Percentiles rank a stretch among this genome's conserved stretches.
phyloP scores from a whole-genome alignment of 2,329 filamentous ascomycete genomes.

The Fusarium musae region DNA sequence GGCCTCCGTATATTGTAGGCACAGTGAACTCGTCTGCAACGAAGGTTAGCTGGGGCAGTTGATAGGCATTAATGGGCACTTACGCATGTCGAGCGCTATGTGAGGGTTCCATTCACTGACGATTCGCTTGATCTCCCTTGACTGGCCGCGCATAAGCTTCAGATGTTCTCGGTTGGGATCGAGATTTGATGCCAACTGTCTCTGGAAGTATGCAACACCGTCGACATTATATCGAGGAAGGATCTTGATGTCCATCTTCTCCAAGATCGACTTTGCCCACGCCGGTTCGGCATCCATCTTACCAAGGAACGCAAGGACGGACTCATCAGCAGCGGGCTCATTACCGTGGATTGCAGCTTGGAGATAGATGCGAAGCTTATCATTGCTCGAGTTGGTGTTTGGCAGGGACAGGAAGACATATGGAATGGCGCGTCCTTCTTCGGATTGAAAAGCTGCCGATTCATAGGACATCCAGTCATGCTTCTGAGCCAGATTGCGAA shows the following conservation, averaged over 20 bases:
- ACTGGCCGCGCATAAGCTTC: slow-evolving; percentile 2
- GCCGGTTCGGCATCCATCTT: slow-evolving; percentile 21
- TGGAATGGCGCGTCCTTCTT: slow-evolving; percentile 15
- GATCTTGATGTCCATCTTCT: slow-evolving; percentile 25
- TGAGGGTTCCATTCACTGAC: slow-evolving; percentile 13
- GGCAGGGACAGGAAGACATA: slow-evolving; percentile 10
- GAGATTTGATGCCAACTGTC: slow-evolving; percentile 3
- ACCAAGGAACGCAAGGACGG: background rate
- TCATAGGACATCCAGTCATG: slow-evolving; percentile 20
- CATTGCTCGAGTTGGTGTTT: background rate
- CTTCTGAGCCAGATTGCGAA: background rate
- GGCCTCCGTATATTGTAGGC: slow-evolving; percentile 4
- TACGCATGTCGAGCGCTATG: slow-evolving; percentile 15
- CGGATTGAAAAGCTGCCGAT: background rate
- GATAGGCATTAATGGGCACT: fast-evolving
- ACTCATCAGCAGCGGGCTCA: slow-evolving; percentile 19
- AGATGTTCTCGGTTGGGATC: slow-evolving; percentile 20
- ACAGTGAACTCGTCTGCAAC: background rate
- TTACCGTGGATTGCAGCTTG: slow-evolving; percentile 22
- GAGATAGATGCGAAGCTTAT: slow-evolving; percentile 1
- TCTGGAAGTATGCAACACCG: slow-evolving; percentile 22
- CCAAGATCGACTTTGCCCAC: slow-evolving; percentile 5
- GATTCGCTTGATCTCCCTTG: slow-evolving; percentile 1
- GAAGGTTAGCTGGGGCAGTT: fast-evolving
- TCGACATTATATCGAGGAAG: slow-evolving; percentile 19